Evolutionary conservation across 768 basidiomycete genomes (phyloP), one percentile per base, ranked within the genome.

Genomic region (Collybiopsis confluens): DNA sequence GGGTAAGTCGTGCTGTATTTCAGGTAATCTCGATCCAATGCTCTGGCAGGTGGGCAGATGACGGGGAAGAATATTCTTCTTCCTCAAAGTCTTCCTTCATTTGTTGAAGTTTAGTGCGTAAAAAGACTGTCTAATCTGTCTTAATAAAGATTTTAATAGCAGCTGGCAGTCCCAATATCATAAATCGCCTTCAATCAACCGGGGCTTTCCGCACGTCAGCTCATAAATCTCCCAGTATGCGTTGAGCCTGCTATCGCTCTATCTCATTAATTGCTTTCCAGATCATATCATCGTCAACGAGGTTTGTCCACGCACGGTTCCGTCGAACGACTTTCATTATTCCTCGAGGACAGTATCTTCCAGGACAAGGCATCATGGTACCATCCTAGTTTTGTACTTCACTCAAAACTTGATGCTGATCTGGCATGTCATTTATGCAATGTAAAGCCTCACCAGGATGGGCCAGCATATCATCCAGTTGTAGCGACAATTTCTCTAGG

Each of bases 281-380:
- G 50, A 97, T 71, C 93, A 98, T 70, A 74, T 97, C 56, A 87
- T 95, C 54, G 73, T 96, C 61, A 94, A 94, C 65, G 90, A 96
- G 75, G 87, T 85, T 58, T 50, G 43, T 46, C 26, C 40, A 55
- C 50, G 48, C 58, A 38, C 50, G n/a, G n/a, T n/a, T 11, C n/a
- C 56, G 63, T 57, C 64, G 55, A 36, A 50, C 20, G 33, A 35
- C 47, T 43, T 51, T 45, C 28, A 30, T 41, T 26, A 45, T 54
- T 43, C 45, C 26, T 24, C 20, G 23, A 3, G 21, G 11, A 30
- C 4, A 90, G 84, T 98, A 98, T 68, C 77, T 83, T 16, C 80
- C 92, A 7, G 91, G 90, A 1, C 92, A 97, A 72, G 95, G 96
- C 10, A 98, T 98, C 56, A 89, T 94, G 81, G 93, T 93, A 66